A percentile compares a stretch with the other conserved stretches of the same genome.
Evolutionary conservation across 1,284 basidiomycete genomes (phyloP).

Genomic region (Rhodotorula sp.): DNA sequence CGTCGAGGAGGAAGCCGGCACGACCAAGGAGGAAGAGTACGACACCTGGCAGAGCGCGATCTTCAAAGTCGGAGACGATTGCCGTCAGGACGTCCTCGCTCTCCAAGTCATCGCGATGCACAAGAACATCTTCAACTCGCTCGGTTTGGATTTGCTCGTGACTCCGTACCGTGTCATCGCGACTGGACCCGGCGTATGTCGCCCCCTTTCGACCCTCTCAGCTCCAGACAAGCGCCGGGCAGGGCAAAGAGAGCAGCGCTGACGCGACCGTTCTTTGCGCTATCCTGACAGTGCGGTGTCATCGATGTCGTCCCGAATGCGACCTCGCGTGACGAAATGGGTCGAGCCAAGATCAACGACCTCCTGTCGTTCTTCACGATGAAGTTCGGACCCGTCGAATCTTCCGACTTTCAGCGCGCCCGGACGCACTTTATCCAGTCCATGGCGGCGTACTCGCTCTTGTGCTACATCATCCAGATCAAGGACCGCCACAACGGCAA

Average conservation of each 20-base stretch:
- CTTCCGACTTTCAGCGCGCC: constrained; percentile 85
- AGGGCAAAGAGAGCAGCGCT: too few relatives aligned
- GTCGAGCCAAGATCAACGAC: constrained; percentile 95
- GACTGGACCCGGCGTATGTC: constrained; percentile 85
- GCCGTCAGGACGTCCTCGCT: constrained; percentile 94
- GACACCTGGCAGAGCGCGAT: constrained; percentile 98
- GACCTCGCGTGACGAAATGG: constrained; percentile 99
- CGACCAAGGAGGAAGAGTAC: constrained; percentile 60
- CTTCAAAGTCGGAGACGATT: constrained; percentile 99
- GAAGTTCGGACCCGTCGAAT: constrained; percentile 87
- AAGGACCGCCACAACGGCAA: constrained; percentile 98
- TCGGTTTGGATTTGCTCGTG: constrained; percentile 87
- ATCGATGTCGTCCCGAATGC: constrained; percentile 99
- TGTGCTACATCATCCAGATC: constrained; percentile 95
- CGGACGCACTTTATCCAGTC: constrained; percentile 96
- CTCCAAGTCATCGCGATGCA: constrained; percentile 99
- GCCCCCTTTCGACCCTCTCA: neutral
- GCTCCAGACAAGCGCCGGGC: neutral
- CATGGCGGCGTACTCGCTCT: constrained; percentile 99
- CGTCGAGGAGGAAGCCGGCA: constrained; percentile 37
- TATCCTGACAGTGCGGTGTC: constrained; percentile 74
- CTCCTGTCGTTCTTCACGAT: constrained; percentile 91
- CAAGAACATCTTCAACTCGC: constrained; percentile 88
- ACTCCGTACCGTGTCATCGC: constrained; percentile 97
- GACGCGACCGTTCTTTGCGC: neutral